A percentile compares a stretch with the other conserved stretches of the same genome.
phyloP scores from a whole-genome alignment of 306 rosid genomes.

The Benincasa hispida region DNA sequence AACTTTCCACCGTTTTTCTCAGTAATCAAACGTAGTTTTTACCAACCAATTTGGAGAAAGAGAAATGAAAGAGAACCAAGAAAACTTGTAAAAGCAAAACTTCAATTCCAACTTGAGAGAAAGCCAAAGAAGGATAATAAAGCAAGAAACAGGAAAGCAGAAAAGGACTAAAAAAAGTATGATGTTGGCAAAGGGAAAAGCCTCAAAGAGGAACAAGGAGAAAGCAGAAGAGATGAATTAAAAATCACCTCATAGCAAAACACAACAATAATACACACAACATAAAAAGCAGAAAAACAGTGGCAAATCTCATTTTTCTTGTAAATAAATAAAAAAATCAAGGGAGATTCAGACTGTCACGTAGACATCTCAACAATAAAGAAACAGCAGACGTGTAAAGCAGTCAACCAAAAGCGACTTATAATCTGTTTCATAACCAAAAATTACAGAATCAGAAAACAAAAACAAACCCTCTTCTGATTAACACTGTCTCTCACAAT shows the following conservation, averaged over 20 bases:
- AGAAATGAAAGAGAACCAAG: constrained; percentile 2
- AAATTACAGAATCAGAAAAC: background rate
- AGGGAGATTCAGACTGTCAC: background rate
- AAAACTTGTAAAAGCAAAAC: background rate
- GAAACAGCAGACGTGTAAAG: constrained; percentile 8
- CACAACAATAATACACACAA: background rate
- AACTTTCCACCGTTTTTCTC: background rate
- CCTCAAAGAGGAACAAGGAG: constrained; percentile 17
- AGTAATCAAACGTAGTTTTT: background rate
- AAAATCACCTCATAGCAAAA: background rate
- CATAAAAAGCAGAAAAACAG: background rate
- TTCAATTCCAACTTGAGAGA: constrained; percentile 44
- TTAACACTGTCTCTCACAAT: background rate
- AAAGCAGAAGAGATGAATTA: background rate
- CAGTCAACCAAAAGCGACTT: background rate
- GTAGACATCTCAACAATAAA: background rate
- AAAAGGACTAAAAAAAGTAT: constrained; percentile 53
- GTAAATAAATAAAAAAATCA: background rate
- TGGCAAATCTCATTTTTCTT: background rate
- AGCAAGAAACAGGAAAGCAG: constrained; percentile 40
- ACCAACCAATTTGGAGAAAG: constrained; percentile 2
- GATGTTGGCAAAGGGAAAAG: constrained; percentile 44
- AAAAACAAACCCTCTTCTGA: background rate
- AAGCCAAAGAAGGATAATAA: constrained; percentile 35
- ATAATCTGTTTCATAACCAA: background rate